Evolutionary conservation across 2,329 filamentous ascomycete species (phyloP), one percentile per base, ranked within the genome.

Genomic region (Trichoderma brevicompactum): DNA sequence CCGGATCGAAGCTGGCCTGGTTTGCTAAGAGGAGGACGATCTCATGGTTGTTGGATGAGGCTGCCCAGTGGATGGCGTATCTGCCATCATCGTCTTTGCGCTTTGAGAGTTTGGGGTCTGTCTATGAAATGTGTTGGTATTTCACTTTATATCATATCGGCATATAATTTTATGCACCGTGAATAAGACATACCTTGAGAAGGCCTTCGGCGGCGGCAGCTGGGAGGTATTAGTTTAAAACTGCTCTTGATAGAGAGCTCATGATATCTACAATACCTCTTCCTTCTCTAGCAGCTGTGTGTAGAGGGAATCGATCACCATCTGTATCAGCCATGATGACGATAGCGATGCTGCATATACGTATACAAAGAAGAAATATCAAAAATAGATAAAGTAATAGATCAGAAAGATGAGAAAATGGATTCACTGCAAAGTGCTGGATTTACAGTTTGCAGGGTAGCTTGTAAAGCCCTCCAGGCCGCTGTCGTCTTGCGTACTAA

Each of bases 21-120:
- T 91, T 84, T 2, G 90, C 84, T 4, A 98, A 82, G 19, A 94
- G 75, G 56, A 90, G 82, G 17, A 92, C 88, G 66, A 97, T 92
- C 28, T 89, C 85, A 7, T 89, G 79, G 70, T 88, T 89, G 75
- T 95, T 96, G 77, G 91, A 90, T 23, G 94, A 95, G 2, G 88
- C 87, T 0, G 95, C 94, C 95, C 95, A 99, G 82, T 99, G 95
- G 65, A 98, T 88, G 2, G 95, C 89, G 43, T 97, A 86, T 50
- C 95, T 91, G 15, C 92, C 92, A 76, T 99, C 95, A 55, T 92
- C 89, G 73, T 99, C 95, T 72, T 88, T 87, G 65, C 78, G 78
- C 53, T 80, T 83, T 32, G 92, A 89, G 44, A 96, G 85, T 72
- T 91, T 94, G 2, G 91, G 89, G 73, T 96, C 93, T 70, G 89